Conservation (phyloP, 257 asterid species). For the Rehmannia glutinosa region DNA sequence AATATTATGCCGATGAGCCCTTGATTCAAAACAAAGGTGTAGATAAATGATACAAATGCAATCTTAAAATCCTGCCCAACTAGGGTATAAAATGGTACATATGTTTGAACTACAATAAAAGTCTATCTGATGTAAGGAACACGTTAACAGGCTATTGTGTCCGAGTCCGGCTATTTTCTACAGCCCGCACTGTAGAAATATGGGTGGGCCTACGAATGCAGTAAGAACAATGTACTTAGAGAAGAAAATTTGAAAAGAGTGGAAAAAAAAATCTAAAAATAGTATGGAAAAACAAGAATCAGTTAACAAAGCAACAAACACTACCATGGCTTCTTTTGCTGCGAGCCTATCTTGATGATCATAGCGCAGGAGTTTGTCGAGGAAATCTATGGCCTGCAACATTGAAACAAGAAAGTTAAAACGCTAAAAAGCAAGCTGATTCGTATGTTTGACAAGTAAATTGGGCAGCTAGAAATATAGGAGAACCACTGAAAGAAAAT, state of each 20-base stretch:
- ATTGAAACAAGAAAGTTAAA: not conserved
- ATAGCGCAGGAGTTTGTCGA: conserved; percentile 71
- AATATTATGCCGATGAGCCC: not conserved
- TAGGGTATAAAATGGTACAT: not conserved
- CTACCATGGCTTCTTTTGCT: conserved; percentile 79
- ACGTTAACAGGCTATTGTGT: conserved; percentile 22
- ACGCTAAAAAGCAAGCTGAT: not conserved
- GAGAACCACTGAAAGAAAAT: not conserved
- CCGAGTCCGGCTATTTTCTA: conserved; percentile 41
- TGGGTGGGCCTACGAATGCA: conserved; percentile 32
- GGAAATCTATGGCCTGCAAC: conserved; percentile 42
- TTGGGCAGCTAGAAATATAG: not conserved
- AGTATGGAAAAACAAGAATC: not conserved
- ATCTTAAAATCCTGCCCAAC: not conserved
- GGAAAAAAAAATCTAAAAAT: not conserved
- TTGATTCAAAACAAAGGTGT: conserved; percentile 7
- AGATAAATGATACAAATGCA: conserved; percentile 7
- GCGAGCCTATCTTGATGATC: conserved; percentile 79
- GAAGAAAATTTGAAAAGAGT: not conserved
- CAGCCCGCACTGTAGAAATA: conserved; percentile 52
- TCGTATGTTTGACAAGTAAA: not conserved
- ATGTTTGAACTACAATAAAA: conserved; percentile 22
- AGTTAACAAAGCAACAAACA: not conserved
- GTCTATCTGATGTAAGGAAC: not conserved
- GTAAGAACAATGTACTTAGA: not conserved